Base-by-base conservation (phyloP, 345 rosid genomes). In the Dovyalis caffra region DNA sequence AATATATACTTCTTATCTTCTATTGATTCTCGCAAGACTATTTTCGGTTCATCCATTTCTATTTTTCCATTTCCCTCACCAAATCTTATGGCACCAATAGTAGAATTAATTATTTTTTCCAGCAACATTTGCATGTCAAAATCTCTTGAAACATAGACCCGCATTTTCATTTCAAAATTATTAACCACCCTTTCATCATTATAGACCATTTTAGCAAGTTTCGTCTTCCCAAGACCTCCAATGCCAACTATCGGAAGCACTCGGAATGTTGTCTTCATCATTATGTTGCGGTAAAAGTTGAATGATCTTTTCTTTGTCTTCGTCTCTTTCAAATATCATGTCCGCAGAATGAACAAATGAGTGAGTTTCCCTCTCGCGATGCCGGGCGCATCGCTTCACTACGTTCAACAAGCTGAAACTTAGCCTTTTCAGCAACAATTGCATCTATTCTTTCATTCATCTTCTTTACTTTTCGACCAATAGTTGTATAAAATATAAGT, bases 161-260 rank as follows among this genome's bases (percentile, higher is more conserved):
- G 26, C 2, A 45, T 1, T 2, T 28, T 68, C 14, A 26, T 0
- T 1, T 68, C 37, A 40, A 68, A 68, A 47, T 47, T 6, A 0
- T 3, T 28, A 15, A 1, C 15, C 8, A 68, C 60, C 12, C 25
- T 68, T 15, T 26, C 25, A 68, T 68, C 58, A 47, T 29, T 47
- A 29, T 26, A 68, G 0, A 68, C 57, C n/a, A 28, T 9, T 16
- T 68, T 28, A 47, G 71, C 71, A 16, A 68, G 71, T 68, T 58
- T 16, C 11, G 71, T 68, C n/a, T 68, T 68, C 33, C 71, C 71
- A 23, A 68, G 2, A 15, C 56, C 26, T n/a, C 81, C 83, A 5
- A 76, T 69, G 47, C 83, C 80, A 5, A 76, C 58, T 3, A 80
- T 56, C 0, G 80, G 80, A 8, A 16, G 23, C 31, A 64, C 12